phyloP scores from a whole-genome alignment of 305 asterid genomes.

The Fraxinus floribunda region DNA sequence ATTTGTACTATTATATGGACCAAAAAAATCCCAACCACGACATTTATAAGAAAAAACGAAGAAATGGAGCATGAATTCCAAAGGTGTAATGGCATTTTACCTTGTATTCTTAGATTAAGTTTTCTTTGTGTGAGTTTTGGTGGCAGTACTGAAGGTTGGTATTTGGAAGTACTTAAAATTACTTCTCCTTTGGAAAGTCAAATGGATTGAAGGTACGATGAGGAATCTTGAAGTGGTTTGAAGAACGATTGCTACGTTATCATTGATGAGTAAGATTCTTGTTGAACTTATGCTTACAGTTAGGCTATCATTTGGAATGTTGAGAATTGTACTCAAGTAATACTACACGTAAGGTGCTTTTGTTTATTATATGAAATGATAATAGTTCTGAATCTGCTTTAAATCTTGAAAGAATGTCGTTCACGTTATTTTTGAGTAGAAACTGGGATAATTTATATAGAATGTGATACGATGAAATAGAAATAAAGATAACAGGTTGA shows the following conservation, averaged over 20 bases:
- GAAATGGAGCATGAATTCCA: not conserved
- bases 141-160: not conserved
- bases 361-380: not conserved
- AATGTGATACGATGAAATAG: not conserved
- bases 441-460: not conserved
- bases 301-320: not conserved
- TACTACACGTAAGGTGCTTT: not conserved
- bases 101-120: not conserved
- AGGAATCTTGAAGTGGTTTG: not conserved
- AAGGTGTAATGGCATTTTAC: not conserved
- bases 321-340: not conserved
- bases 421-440: not conserved
- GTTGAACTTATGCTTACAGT: not conserved
- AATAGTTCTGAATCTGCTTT: not conserved
- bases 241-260: not conserved
- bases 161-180: not conserved
- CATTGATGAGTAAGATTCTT: not conserved
- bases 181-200: not conserved
- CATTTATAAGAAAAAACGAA: not conserved
- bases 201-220: not conserved
- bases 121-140: not conserved
- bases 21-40: not conserved
- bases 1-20: conserved; percentile 14
- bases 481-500: not conserved
- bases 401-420: not conserved